Conservation (phyloP, 1,139 yeast species). For the Saccharomyces hybrid region DNA sequence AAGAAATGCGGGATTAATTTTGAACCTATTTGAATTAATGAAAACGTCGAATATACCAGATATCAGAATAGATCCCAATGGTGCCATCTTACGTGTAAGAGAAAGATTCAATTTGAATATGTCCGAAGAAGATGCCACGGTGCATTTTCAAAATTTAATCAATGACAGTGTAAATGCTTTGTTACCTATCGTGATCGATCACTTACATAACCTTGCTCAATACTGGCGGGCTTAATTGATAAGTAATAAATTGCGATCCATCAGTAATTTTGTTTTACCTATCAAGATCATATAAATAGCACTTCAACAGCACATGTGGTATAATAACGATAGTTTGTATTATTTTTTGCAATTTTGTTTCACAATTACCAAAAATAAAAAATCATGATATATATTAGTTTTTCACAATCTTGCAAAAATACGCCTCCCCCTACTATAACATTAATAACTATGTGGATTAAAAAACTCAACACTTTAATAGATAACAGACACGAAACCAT, state of each 20-base stretch:
- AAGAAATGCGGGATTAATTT: slow-evolving; percentile 79
- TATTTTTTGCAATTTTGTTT: background rate
- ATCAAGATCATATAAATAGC: background rate
- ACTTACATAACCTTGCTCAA: slow-evolving; percentile 91
- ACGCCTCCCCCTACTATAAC: background rate
- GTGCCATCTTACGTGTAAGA: slow-evolving; percentile 80
- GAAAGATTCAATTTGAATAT: slow-evolving; percentile 89
- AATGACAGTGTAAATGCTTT: slow-evolving; percentile 92
- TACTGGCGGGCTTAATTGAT: slow-evolving; percentile 76
- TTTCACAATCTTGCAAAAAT: background rate
- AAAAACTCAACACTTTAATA: background rate
- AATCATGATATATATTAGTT: background rate
- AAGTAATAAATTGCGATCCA: background rate
- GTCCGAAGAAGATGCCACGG: slow-evolving; percentile 91
- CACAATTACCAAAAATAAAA: background rate
- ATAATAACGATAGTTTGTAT: background rate
- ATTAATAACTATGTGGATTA: background rate
- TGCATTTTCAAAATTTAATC: slow-evolving; percentile 87
- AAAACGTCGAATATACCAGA: slow-evolving; percentile 89
- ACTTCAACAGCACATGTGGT: background rate
- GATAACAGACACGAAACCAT: background rate
- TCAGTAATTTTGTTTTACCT: background rate
- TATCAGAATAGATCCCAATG: slow-evolving; percentile 62
- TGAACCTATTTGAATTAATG: slow-evolving; percentile 90
- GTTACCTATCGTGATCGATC: slow-evolving; percentile 88